Base-by-base conservation (phyloP, 208 protist species). In the Wallacemonas collosoma region DNA sequence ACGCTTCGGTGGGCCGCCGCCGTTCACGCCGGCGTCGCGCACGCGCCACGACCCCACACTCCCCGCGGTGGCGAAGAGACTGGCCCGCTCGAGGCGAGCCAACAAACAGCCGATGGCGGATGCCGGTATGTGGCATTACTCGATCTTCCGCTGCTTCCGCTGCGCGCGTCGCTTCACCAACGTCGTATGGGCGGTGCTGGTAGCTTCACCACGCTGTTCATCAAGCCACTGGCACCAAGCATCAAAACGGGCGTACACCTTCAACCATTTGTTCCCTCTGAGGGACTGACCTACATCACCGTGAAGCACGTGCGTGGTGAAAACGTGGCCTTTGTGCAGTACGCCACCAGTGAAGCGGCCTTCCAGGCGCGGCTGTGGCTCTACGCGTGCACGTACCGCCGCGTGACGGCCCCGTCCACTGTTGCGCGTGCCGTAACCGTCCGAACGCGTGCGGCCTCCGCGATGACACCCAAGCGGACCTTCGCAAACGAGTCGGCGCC, bases 291-390 rank as follows among this genome's bases (percentile, higher is more conserved):
- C 47, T 39, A 35, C 6, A 55, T 93, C 17, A 83, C 82, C 8
- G 85, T 89, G 36, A 90, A 87, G 80, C 74, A 76, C 1, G 60
- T 70, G 15, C 72, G 57, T 67, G 74, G 68, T 45, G 70, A 84
- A 26, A 71, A 89, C 63, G 76, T 88, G 5, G 88, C 76, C 47
- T 93, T 93, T 71, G 88, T 76, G 15, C 80, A 83, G 15, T 93
- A 93, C 71, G 66, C 80, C 48, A 81, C 63, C 17, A 9, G 35
- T 11, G 79, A 77, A 2, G 36, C 62, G 39, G 85, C 88, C 2
- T 63, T 60, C 2, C 60, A 56, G 2, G 85, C 88, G 11, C 64
- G 90, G 55, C 38, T 65, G 70, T 93, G 88, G 88, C 87, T 93
- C 66, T 47, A 81, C 11, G 47, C 50, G 50, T 45, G 83, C 7